Evolutionary conservation across 768 basidiomycete genomes (phyloP), one percentile per base, ranked within the genome.

Genomic region (Dentipellis fragilis): DNA sequence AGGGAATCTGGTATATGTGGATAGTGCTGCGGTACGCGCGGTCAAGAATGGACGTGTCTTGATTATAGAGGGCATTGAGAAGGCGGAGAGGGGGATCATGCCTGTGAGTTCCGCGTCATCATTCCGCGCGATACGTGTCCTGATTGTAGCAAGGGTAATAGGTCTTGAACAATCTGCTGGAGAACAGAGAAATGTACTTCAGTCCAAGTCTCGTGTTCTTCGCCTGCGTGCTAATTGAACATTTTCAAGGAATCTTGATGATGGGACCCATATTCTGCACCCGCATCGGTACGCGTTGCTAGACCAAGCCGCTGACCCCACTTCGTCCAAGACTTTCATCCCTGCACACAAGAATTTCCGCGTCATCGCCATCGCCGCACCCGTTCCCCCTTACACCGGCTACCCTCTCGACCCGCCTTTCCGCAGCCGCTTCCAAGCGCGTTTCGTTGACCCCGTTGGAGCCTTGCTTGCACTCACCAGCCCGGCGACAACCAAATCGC

Each of bases 71-170:
- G 84, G 84, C 17, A 80, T 85, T 64, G 84, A 86, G 65, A 85
- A 84, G 66, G 83, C 83, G 6, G 83, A 85, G 61, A 75, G 84
- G 21, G 84, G 84, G 29, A 86, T 85, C 23, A 84, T 84, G 83
- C 84, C 84, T 14, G 80, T 82, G 63, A 34, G 78, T 68, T 2
- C 11, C 22, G 11, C 21, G 10, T 16, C 14, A 4, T 19, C n/a
- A 57, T 55, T 23, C 6, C 36, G 12, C 8, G n/a, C 38, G 21
- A n/a, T 47, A 12, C 29, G 22, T 10, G 6, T 6, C 3, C 22
- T 46, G 12, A 2, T 29, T 4, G 47, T 19, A 19, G 35, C 42
- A 10, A 10, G 29, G 0, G 19, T 4, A 16, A 9, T 42, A 67
- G 68, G 57, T 85, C 14, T 71, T 86, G 5, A 85, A 85, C 60